Evolutionary conservation across 2,329 filamentous ascomycete species (phyloP).

Genomic region (Epichloe bromicola): DNA sequence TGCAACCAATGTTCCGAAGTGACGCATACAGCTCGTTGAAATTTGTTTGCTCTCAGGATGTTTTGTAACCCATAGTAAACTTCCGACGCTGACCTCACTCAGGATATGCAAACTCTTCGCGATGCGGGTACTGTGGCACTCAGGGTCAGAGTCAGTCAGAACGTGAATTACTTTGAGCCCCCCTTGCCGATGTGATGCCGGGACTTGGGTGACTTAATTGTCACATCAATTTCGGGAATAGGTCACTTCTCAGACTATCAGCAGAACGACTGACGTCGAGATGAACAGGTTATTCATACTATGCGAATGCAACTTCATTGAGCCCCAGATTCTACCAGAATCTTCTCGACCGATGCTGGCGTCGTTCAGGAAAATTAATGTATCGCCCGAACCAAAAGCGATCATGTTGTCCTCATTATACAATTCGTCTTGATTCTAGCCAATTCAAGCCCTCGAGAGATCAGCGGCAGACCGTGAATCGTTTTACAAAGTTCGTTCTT

Average conservation of each 20-base stretch:
- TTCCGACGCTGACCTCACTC: neutral
- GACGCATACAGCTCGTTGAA: neutral
- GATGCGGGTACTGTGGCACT: slow-evolving; percentile 40
- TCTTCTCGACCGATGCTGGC: slow-evolving; percentile 65
- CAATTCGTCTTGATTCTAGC: slow-evolving; percentile 56
- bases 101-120: slow-evolving; percentile 40
- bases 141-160: slow-evolving; percentile 37
- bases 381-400: slow-evolving; percentile 67
- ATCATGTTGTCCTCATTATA: slow-evolving; percentile 89
- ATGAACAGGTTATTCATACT: slow-evolving; percentile 56
- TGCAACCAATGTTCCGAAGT: neutral
- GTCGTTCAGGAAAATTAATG: slow-evolving; percentile 56
- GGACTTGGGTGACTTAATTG: neutral
- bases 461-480: slow-evolving; percentile 63
- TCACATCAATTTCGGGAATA: neutral
- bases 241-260: slow-evolving; percentile 4
- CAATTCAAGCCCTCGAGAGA: slow-evolving; percentile 55
- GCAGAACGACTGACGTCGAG: slow-evolving; percentile 15
- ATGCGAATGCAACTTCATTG: slow-evolving; percentile 48
- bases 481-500: slow-evolving; percentile 59
- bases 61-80: slow-evolving; percentile 6
- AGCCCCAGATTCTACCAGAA: slow-evolving; percentile 56
- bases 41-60: neutral
- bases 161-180: slow-evolving; percentile 19
- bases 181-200: neutral